phyloP scores from a whole-genome alignment of 139 green algal genomes.

The Closterium sp. region DNA sequence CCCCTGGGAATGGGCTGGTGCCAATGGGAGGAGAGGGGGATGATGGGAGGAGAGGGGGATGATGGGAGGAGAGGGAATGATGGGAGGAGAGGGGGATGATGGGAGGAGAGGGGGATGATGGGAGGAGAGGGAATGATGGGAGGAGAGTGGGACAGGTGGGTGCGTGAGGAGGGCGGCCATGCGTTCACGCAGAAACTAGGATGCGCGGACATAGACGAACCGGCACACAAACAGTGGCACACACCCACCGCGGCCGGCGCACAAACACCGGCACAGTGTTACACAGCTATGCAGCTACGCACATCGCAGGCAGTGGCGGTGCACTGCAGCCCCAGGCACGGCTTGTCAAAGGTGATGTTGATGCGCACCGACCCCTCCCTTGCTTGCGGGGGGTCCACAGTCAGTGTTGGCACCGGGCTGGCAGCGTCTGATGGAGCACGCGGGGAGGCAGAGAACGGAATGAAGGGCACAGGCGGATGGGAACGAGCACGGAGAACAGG shows the following conservation, averaged over 20 bases:
- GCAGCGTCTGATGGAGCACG: neutral
- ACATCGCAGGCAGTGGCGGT: neutral
- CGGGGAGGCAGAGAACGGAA: too few species aligned
- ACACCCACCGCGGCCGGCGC: too few species aligned
- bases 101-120: neutral
- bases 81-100: neutral
- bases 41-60: neutral
- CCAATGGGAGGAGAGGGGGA: neutral
- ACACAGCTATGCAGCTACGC: too few species aligned
- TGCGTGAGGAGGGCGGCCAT: too few species aligned
- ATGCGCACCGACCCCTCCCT: neutral
- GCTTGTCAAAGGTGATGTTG: neutral
- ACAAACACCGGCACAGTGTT: too few species aligned
- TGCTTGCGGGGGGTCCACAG: neutral
- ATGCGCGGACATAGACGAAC: too few species aligned
- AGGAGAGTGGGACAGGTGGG: too few species aligned
- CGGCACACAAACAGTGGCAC: too few species aligned
- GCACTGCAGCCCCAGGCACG: neutral
- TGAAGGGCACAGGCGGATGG: too few species aligned
- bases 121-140: neutral
- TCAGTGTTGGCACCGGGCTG: neutral
- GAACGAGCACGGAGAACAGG: neutral
- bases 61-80: neutral
- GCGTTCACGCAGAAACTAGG: too few species aligned
- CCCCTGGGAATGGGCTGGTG: too few species aligned